Conservation (phyloP, 352 stramenopile species). For the Phytophthora podocarpi region DNA sequence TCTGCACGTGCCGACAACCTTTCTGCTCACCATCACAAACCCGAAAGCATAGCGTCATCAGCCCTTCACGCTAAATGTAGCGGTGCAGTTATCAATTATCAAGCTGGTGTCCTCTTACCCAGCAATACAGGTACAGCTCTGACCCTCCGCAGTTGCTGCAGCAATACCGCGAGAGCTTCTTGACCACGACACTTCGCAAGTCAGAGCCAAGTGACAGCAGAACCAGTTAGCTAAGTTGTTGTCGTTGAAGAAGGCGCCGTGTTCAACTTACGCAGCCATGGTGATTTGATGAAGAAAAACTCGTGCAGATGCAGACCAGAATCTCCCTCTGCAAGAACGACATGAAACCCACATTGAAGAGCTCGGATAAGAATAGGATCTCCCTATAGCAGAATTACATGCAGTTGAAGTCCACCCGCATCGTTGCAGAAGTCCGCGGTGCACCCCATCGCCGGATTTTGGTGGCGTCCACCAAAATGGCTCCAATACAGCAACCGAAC, state of each 20-base stretch:
- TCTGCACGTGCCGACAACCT: slow-evolving; percentile 74
- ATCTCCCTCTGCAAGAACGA: background rate
- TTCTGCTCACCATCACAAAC: slow-evolving; percentile 45
- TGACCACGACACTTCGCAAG: slow-evolving; percentile 39
- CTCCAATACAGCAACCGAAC: too few relatives aligned
- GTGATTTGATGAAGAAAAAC: background rate
- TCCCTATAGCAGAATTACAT: slow-evolving; percentile 5
- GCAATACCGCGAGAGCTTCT: slow-evolving; percentile 67
- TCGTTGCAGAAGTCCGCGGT: background rate
- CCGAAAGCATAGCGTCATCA: slow-evolving; percentile 10
- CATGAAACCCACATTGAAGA: slow-evolving; percentile 13
- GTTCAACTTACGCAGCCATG: slow-evolving; percentile 27
- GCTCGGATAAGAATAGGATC: slow-evolving; percentile 22
- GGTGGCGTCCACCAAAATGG: slow-evolving; percentile 1
- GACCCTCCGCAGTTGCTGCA: slow-evolving; percentile 62
- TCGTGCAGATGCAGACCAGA: background rate
- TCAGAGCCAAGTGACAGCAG: slow-evolving; percentile 4
- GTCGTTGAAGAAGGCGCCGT: background rate
- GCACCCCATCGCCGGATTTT: slow-evolving; percentile 5
- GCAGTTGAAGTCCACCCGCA: slow-evolving; percentile 9
- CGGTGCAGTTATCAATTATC: background rate
- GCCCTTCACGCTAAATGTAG: background rate
- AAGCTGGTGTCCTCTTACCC: too few relatives aligned
- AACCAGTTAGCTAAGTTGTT: background rate
- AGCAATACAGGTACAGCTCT: slow-evolving; percentile 73